These are phyloP conservation scores for Fraxinus sp. DNA, from an alignment of 305 asterid genomes.

Conservation along the genomic window DNA sequence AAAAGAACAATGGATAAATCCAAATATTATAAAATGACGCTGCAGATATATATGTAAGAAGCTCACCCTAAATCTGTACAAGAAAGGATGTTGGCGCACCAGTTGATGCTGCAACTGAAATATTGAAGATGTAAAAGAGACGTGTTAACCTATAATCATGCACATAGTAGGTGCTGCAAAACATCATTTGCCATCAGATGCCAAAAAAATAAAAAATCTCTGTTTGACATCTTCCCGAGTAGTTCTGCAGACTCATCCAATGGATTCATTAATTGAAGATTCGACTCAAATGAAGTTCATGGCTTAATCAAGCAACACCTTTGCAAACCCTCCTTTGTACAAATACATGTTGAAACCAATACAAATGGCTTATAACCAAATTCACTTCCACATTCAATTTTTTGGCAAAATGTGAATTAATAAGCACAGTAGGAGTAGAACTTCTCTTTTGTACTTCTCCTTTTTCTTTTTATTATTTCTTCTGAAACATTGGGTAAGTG, in stretches of 20 bases:
- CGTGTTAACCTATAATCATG: not conserved
- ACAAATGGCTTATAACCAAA: not conserved
- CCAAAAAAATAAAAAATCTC: not conserved
- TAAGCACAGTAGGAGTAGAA: not conserved
- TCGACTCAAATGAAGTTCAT: not conserved
- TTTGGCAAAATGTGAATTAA: not conserved
- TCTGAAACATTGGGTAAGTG: not conserved
- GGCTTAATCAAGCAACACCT: not conserved
- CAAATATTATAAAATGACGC: not conserved
- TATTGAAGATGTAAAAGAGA: slow-evolving; percentile 3
- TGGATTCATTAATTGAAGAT: not conserved
- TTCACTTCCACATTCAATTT: not conserved
- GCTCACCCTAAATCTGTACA: slow-evolving; percentile 26
- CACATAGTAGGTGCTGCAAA: not conserved
- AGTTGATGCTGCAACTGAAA: not conserved
- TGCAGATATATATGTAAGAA: not conserved
- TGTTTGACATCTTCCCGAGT: not conserved
- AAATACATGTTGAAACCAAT: not conserved
- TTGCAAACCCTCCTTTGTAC: not conserved
- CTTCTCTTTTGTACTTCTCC: not conserved
- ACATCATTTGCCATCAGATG: not conserved
- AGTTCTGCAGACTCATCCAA: not conserved
- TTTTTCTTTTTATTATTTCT: not conserved
- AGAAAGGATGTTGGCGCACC: slow-evolving; percentile 31
- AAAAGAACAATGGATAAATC: not conserved